A percentile compares a stretch with the other conserved stretches of the same genome.
These are phyloP conservation scores for Scleroderma citrinum DNA, from an alignment of 768 basidiomycete species.

Conservation along the genomic window DNA sequence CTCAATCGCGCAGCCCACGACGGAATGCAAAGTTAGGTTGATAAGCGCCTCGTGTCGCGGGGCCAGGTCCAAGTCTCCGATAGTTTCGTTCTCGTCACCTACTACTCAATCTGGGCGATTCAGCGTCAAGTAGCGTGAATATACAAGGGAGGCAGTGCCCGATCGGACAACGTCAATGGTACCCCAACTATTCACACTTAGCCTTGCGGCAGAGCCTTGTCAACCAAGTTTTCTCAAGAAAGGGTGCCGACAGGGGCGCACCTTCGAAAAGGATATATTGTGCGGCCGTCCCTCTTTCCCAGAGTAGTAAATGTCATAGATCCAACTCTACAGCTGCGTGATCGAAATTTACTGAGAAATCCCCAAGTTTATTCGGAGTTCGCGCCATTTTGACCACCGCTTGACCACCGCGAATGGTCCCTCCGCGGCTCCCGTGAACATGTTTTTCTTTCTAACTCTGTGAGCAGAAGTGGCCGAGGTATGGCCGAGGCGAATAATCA, in stretches of 20 bases:
- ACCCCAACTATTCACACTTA: background rate
- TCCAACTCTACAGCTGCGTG: too few relatives aligned
- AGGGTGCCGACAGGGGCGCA: background rate
- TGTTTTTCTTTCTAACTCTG: background rate
- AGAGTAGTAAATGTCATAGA: too few relatives aligned
- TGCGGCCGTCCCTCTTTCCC: background rate
- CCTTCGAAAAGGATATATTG: constrained; percentile 1
- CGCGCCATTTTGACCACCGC: background rate
- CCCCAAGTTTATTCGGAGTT: background rate
- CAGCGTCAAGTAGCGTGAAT: background rate
- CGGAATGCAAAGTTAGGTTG: background rate
- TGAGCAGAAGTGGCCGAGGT: background rate
- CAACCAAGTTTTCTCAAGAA: background rate
- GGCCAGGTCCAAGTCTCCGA: background rate
- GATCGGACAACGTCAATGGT: background rate
- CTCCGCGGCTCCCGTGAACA: background rate
- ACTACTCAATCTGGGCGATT: constrained; percentile 4
- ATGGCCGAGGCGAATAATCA: background rate
- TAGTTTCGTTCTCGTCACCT: background rate
- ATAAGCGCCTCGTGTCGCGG: background rate
- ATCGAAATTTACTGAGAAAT: too few relatives aligned
- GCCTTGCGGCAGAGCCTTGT: background rate
- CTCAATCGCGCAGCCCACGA: background rate
- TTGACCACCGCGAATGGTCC: background rate
- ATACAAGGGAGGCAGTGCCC: background rate